Evolutionary conservation across 2,329 filamentous ascomycete species (phyloP).

Genomic region (Acarospora socialis): DNA sequence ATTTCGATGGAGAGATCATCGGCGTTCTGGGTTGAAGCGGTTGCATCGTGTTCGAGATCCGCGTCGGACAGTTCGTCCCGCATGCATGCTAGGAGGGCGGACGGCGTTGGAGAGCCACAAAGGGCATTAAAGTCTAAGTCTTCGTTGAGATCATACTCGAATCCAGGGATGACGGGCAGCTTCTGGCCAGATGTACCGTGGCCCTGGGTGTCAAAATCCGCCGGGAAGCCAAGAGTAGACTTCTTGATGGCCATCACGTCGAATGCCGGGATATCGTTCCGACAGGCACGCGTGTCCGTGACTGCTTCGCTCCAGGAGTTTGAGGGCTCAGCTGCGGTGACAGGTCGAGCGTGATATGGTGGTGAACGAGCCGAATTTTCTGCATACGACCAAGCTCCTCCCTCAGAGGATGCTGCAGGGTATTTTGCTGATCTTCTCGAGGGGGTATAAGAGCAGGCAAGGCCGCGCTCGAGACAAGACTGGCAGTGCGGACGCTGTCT

Average conservation of each 20-base stretch:
- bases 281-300: not conserved
- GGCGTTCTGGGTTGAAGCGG: not conserved
- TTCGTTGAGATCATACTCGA: not conserved
- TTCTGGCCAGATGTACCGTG: not conserved
- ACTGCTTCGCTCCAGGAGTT: not conserved
- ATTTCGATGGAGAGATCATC: not conserved
- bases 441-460: slow-evolving; percentile 1
- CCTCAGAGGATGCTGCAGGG: not conserved
- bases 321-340: not conserved
- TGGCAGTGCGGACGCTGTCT: not conserved
- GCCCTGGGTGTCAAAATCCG: not conserved
- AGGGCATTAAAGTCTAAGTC: not conserved
- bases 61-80: not conserved
- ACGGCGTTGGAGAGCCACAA: not conserved
- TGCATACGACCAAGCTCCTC: not conserved
- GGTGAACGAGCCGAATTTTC: not conserved
- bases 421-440: not conserved
- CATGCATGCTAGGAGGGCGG: not conserved
- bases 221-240: not conserved
- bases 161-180: not conserved
- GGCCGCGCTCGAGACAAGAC: not conserved
- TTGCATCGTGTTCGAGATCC: not conserved
- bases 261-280: not conserved
- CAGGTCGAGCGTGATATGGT: not conserved
- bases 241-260: not conserved